These are phyloP conservation scores for Diaporthe citrichinensis DNA, from an alignment of 2,329 filamentous ascomycete species.

Conservation along the genomic window DNA sequence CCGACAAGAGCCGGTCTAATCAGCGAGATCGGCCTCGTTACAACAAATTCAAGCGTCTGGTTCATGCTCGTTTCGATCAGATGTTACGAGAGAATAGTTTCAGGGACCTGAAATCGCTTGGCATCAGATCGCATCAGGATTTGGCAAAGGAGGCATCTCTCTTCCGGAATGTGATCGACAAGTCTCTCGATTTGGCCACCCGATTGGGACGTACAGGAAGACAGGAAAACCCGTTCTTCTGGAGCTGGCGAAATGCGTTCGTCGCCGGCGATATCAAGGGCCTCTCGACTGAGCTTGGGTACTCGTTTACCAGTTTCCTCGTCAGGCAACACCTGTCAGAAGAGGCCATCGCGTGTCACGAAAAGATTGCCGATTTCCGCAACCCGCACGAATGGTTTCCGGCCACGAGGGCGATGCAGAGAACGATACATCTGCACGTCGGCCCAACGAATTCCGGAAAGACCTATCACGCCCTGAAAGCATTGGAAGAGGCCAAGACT, in stretches of 20 bases:
- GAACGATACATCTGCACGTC: constrained; percentile 92
- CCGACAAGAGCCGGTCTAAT: neutral
- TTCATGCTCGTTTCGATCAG: constrained; percentile 51
- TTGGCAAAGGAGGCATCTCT: constrained; percentile 59
- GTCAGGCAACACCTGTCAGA: constrained; percentile 70
- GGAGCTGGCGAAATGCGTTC: constrained; percentile 72
- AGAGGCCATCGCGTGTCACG: constrained; percentile 70
- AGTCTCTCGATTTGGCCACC: constrained; percentile 61
- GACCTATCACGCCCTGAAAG: constrained; percentile 92
- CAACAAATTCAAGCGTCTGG: constrained; percentile 46
- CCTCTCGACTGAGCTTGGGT: constrained; percentile 72
- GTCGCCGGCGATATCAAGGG: constrained; percentile 64
- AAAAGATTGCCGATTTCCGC: constrained; percentile 83
- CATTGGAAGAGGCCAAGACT: constrained; percentile 79
- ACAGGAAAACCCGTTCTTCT: constrained; percentile 68
- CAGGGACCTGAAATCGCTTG: constrained; percentile 52
- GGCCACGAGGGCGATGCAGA: constrained; percentile 81
- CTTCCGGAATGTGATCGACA: constrained; percentile 61
- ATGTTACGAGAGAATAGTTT: constrained; percentile 51
- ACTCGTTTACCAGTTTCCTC: constrained; percentile 77
- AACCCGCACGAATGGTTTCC: constrained; percentile 95
- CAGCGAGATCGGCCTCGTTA: neutral
- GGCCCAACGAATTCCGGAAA: constrained; percentile 98
- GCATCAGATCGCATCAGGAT: constrained; percentile 55
- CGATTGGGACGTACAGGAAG: constrained; percentile 54